Evolutionary conservation across 495 filamentous ascomycete genomes (phyloP), one percentile per base, ranked within the genome.

Genomic region (Tuber microsphaerosporum): DNA sequence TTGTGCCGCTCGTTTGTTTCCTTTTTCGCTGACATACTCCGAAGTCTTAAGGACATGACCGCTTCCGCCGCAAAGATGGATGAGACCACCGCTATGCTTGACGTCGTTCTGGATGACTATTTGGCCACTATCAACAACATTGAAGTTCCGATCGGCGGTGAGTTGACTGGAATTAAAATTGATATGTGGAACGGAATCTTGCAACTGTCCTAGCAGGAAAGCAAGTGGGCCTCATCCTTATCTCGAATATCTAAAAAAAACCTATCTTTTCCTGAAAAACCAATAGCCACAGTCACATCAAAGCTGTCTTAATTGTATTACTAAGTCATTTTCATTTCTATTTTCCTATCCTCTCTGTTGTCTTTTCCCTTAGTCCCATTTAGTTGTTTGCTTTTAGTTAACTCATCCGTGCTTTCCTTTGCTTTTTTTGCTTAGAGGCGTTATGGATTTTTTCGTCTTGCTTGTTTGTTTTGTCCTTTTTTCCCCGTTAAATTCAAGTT

Each of bases 151-250:
- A 77, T 75, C 9, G 76, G 78, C 73, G 77, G 77, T 46, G 77
- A 79, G 48, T 70, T 79, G 73, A 79, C 77, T 4, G 77, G 77
- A 17, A 73, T 79, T 51, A 79, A 77, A 71, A 79, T 79, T 19
- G 77, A 79, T 79, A 79, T 79, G 77, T 79, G 77, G 77, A 79
- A 79, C 70, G 77, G 77, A 48, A 39, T 79, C 65, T 72, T 79
- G 56, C 76, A 79, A 51, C 43, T 79, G 14, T 34, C 56, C 56
- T 65, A 65, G 26, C 6, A 26, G 56, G 26, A 6, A 14, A 34
- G 14, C 56, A 65, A 14, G n/a, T 31, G 51, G 22, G 1, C n/a
- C 17, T 19, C 56, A n/a, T 26, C 34, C 56, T 34, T 34, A 12
- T 34, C 56, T 16, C 14, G 14, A 65, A 34, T 17, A 34, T 7